Evolutionary conservation across 176 grass and related monocot species (phyloP).

Genomic region (Poa annua): DNA sequence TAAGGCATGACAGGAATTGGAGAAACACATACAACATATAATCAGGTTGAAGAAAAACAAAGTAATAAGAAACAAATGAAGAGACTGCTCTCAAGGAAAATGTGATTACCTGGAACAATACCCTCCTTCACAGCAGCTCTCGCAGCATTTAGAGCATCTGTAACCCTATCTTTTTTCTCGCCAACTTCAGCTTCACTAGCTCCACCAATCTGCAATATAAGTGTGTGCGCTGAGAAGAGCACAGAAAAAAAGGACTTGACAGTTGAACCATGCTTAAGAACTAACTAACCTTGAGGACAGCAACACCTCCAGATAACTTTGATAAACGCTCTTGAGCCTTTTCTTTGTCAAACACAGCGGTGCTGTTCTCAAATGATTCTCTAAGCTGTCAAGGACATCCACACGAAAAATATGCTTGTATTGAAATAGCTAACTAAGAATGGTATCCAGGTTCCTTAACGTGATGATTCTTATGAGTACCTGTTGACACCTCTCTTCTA

Average conservation of each 20-base stretch:
- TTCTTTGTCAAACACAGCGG: constrained; percentile 91
- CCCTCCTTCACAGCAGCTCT: constrained; percentile 90
- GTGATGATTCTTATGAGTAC: constrained; percentile 44
- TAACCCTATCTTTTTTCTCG: constrained; percentile 96
- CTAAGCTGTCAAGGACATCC: constrained; percentile 66
- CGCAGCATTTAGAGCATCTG: constrained; percentile 89
- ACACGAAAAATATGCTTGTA: constrained; percentile 19
- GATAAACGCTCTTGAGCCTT: constrained; percentile 91
- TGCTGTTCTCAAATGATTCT: constrained; percentile 75
- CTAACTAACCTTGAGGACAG: constrained; percentile 79
- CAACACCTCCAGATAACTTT: constrained; percentile 94
- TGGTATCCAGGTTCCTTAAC: constrained; percentile 29
- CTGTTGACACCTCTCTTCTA: constrained; percentile 84
- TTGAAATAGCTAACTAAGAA: constrained; percentile 3
- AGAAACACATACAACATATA: constrained; percentile 34
- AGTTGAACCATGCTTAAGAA: constrained; percentile 22
- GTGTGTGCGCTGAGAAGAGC: constrained; percentile 9
- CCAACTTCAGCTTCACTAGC: constrained; percentile 90
- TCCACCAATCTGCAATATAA: constrained; percentile 78
- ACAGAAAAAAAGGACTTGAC: constrained; percentile 21
- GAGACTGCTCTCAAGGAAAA: constrained; percentile 25
- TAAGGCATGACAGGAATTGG: constrained; percentile 6
- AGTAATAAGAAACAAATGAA: constrained; percentile 6
- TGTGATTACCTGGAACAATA: constrained; percentile 71
- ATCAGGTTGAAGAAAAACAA: background rate